These are phyloP conservation scores for Coleophoma eucalyptorum DNA, from an alignment of 2,329 filamentous ascomycete genomes.

Conservation along the genomic window DNA sequence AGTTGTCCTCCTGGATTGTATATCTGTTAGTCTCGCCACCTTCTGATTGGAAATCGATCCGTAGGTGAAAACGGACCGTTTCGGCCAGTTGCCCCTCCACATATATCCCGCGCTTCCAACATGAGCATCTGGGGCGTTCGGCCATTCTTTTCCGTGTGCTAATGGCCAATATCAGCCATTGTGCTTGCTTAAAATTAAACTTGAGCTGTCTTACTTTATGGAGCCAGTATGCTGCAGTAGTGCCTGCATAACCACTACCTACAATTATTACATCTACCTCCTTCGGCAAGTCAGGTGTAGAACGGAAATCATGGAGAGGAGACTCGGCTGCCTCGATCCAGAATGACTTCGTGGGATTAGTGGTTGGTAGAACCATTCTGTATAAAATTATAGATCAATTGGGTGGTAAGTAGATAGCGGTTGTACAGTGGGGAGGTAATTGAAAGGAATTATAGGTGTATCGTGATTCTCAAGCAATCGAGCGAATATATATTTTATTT, in stretches of 20 bases:
- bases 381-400: too few species aligned
- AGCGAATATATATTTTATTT: too few species aligned
- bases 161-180: background rate
- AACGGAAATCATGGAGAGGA: background rate
- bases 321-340: background rate
- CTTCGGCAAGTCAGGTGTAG: conserved; percentile 1
- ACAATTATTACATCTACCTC: conserved; percentile 12
- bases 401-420: too few species aligned
- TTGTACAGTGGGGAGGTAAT: too few species aligned
- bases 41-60: too few species aligned
- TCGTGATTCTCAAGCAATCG: too few species aligned
- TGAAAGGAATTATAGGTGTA: too few species aligned
- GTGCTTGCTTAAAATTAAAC: conserved; percentile 15
- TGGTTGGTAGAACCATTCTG: background rate
- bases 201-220: conserved; percentile 4
- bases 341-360: background rate
- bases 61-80: conserved; percentile 29
- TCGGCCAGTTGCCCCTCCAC: conserved; percentile 38
- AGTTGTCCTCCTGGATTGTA: conserved; percentile 28
- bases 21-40: conserved; percentile 21
- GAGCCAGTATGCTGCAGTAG: conserved; percentile 17
- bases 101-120: conserved; percentile 33
- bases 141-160: conserved; percentile 10
- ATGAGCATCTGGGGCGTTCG: conserved; percentile 27
- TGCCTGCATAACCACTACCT: conserved; percentile 11